Base-by-base conservation (phyloP, 768 basidiomycete species). In the Podaxis carcinomalis region DNA sequence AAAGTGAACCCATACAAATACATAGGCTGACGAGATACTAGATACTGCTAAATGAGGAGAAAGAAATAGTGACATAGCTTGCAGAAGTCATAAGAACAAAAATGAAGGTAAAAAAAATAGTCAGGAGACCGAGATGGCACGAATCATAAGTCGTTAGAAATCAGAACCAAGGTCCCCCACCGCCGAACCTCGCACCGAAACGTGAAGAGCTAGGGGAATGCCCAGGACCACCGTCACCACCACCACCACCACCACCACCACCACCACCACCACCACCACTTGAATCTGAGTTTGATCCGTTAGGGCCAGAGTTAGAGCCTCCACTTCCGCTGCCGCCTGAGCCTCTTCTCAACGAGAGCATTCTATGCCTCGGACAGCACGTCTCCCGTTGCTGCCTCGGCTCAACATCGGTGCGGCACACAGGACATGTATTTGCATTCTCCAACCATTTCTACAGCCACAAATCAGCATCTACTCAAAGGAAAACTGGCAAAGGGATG, bases 401-500 rank as follows among this genome's bases (percentile, higher is more conserved):
- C 21, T 61, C 59, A 39, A 91, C 87, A 27, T 80, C 74, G 65
- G 85, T 83, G 44, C 91, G 87, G 70, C 91, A 93, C 1, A 93
- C 88, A 13, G 91, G 92, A 64, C 92, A 93, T 0, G 90, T 92
- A 54, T 78, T 84, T 4, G 90, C 89, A 3, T 82, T 79, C 64
- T 82, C 82, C 23, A 93, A 79, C 92, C 92, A 93, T 88, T 91
- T 86, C 88, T 92, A n/a, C 42, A 19, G 9, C n/a, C 42, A n/a
- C 1, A 62, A 51, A 25, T 59, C 50, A 39, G 56, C 36, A 62
- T 35, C 49, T 59, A 55, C 7, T 32, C 27, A 36, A 21, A 50
- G 13, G 37, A 14, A 16, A 23, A 21, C 14, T 23, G 21, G 36
- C 19, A 42, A 62, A 56, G 28, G 7, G 35, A 35, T 25, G 4